A percentile compares a stretch with the other conserved stretches of the same genome.
These are phyloP conservation scores for Rubia tinctorum DNA, from an alignment of 305 asterid species.

Conservation along the genomic window DNA sequence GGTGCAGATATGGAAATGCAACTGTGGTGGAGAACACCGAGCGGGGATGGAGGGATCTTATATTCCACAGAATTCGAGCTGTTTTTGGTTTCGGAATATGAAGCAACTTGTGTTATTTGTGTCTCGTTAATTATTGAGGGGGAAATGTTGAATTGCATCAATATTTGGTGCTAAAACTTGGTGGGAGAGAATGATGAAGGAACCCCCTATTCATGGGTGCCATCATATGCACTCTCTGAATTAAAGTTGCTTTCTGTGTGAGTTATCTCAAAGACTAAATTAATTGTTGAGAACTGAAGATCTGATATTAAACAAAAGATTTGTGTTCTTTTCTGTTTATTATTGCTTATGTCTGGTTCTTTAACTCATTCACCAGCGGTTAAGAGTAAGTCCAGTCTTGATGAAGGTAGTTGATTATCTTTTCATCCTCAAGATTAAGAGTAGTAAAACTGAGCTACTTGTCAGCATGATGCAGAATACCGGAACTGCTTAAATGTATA, in stretches of 20 bases:
- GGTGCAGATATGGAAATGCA: conserved; percentile 84
- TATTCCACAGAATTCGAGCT: conserved; percentile 82
- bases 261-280: neutral
- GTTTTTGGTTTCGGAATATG: conserved; percentile 84
- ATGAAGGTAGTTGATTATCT: neutral
- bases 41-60: conserved; percentile 96
- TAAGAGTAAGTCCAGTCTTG: neutral
- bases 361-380: neutral
- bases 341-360: neutral
- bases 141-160: conserved; percentile 17
- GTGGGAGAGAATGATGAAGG: conserved; percentile 18
- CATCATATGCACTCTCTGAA: neutral
- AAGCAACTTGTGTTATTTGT: neutral
- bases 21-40: conserved; percentile 95
- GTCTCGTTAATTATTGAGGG: neutral
- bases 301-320: neutral
- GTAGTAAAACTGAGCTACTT: too few relatives aligned
- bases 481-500: neutral
- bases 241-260: neutral
- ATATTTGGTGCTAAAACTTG: conserved; percentile 10
- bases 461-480: too few relatives aligned
- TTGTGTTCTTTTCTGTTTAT: neutral
- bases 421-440: too few relatives aligned
- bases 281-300: neutral
- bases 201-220: conserved; percentile 10